phyloP scores from a whole-genome alignment of 495 filamentous ascomycete genomes.

The Trichoderma virens region DNA sequence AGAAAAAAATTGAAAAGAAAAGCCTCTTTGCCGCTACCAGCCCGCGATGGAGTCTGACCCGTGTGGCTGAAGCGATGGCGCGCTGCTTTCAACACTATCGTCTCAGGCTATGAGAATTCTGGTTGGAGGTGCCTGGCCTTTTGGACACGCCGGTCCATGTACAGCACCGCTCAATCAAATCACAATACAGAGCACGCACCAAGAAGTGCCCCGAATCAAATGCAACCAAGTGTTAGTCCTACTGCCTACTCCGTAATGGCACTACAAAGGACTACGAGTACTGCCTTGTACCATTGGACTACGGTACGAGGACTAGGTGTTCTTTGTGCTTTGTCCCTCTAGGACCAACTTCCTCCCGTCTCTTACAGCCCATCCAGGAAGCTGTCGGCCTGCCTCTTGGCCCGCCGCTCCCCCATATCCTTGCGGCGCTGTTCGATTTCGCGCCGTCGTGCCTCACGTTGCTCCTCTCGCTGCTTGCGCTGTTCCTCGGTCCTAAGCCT shows the following conservation, averaged over 20 bases:
- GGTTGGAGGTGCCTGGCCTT: neutral
- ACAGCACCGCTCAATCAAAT: no score
- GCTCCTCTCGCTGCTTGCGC: constrained; percentile 46
- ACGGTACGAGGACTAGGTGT: no score
- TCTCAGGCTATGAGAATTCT: neutral
- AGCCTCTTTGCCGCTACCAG: neutral
- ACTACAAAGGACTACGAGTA: no score
- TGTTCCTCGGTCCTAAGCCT: constrained; percentile 59
- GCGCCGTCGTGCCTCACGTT: constrained; percentile 28
- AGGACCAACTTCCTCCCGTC: constrained; percentile 32
- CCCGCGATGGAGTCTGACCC: neutral
- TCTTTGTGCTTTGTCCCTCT: neutral
- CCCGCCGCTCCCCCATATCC: constrained; percentile 48
- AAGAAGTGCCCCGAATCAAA: no score
- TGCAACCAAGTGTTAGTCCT: no score
- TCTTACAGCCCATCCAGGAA: constrained; percentile 53
- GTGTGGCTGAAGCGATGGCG: neutral
- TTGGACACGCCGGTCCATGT: no score
- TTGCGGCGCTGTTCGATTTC: constrained; percentile 47
- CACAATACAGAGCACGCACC: no score
- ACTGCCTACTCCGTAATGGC: no score
- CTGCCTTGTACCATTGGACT: no score
- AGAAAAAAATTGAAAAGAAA: no score
- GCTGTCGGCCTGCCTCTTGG: constrained; percentile 60
- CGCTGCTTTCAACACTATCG: neutral